Base-by-base conservation (phyloP, 305 asterid species). In the Fraxinus greggii region DNA sequence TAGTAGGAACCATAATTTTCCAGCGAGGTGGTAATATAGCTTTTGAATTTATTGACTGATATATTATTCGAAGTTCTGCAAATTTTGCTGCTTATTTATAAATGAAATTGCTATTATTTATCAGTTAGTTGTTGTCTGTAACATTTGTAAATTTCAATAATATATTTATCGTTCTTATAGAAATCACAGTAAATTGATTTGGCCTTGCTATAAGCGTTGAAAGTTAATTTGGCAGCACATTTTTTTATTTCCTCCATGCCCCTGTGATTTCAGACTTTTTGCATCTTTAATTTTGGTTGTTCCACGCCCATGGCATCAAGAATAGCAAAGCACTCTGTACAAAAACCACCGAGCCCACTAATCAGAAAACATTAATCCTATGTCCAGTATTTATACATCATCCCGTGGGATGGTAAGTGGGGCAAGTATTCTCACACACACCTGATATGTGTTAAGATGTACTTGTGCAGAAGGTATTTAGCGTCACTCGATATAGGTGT, bases 1-100 rank as follows among this genome's bases (percentile, higher is more conserved):
- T 86, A 78, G 88, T 86, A 86, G 88, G 88, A 85, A 75, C 87
- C 90, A 82, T 79, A 86, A 86, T 51, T 72, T 85, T 84, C 88
- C 87, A 65, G 51, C 85, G 75, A 83, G 86, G 69, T 70, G 87
- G 89, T 88, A 91, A 75, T 81, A 38, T 72, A 76, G 36, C 75
- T 31, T 76, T 77, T 75, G 40, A 28, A 67, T 67, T 67, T 67
- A 67, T 67, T 67, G 21, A 26, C 74, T 40, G 75, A 78, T 87
- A 82, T 78, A 84, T 38, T 26, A 78, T 86, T 81, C 79, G 63
- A 86, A 78, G 77, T 84, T 26, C 31, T 79, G 72, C 87, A 84
- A 80, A 69, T 78, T 82, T 83, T 51, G 76, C 8, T 17, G 74
- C 80, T 77, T 82, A 72, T 83, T 79, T 72, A 77, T 73, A 32